Conservation (phyloP, 164 flowering plant genomes). For the Vitis labrusca region DNA sequence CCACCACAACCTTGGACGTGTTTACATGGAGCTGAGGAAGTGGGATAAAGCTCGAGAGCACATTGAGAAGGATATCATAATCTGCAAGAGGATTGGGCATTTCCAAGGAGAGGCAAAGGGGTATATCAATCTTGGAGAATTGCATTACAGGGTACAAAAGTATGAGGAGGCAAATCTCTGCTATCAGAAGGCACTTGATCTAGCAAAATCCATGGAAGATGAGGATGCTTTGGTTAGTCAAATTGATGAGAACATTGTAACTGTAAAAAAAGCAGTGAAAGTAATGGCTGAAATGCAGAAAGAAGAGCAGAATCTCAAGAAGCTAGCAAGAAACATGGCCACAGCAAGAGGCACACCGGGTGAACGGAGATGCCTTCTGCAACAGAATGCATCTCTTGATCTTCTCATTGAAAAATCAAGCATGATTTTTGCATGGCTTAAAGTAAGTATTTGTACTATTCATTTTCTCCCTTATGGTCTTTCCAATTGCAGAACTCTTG, state of each 20-base stretch:
- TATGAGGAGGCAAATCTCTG: conserved; percentile 70
- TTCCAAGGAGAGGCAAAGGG: conserved; percentile 96
- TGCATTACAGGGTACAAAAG: conserved; percentile 67
- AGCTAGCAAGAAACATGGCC: conserved; percentile 48
- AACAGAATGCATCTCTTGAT: conserved; percentile 68
- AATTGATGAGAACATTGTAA: conserved; percentile 60
- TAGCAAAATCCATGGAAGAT: conserved; percentile 88
- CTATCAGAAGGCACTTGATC: conserved; percentile 72
- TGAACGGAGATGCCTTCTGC: conserved; percentile 67
- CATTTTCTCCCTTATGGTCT: background rate
- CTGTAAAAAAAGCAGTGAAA: conserved; percentile 53
- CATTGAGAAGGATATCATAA: conserved; percentile 73
- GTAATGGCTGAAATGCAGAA: conserved; percentile 66
- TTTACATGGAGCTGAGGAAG: conserved; percentile 70
- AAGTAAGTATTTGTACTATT: conserved; percentile 38
- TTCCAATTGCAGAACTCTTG: background rate
- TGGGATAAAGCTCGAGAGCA: conserved; percentile 80
- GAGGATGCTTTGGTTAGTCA: conserved; percentile 73
- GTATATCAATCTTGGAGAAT: conserved; percentile 87
- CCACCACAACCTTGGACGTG: conserved; percentile 87
- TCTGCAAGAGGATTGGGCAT: conserved; percentile 75
- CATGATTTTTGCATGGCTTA: conserved; percentile 64
- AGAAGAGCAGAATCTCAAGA: conserved; percentile 86
- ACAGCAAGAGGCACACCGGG: conserved; percentile 53
- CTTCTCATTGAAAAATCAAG: conserved; percentile 77